These are phyloP conservation scores for Aspergillus arachidicola DNA, from an alignment of 2,329 filamentous ascomycete species.

Conservation along the genomic window DNA sequence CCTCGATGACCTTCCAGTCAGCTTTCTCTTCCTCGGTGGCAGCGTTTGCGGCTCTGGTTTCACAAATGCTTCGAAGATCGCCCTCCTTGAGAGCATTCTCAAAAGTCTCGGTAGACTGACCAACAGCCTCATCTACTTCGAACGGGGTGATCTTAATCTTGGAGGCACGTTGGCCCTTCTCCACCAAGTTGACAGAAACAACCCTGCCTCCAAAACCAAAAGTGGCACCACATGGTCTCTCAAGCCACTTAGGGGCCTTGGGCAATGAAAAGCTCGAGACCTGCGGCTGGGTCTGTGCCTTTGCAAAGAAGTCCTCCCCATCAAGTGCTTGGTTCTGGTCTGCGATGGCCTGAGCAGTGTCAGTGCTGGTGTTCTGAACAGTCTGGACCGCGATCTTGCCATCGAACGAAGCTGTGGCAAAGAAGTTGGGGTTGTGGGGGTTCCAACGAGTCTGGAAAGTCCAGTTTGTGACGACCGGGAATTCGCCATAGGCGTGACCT, in stretches of 20 bases:
- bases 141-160: conserved; percentile 86
- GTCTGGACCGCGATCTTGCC: conserved; percentile 95
- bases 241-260: conserved; percentile 87
- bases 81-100: conserved; percentile 79
- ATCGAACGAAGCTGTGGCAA: conserved; percentile 95
- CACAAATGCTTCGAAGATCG: conserved; percentile 76
- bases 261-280: conserved; percentile 83
- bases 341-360: conserved; percentile 62
- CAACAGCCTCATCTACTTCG: conserved; percentile 81
- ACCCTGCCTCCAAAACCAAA: conserved; percentile 97
- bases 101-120: conserved; percentile 82
- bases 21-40: conserved; percentile 89
- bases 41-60: conserved; percentile 73
- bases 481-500: conserved; percentile 83
- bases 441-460: conserved; percentile 95
- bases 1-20: conserved; percentile 94
- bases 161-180: conserved; percentile 68
- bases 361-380: conserved; percentile 86
- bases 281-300: conserved; percentile 88
- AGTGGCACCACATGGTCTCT: conserved; percentile 79
- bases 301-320: conserved; percentile 94
- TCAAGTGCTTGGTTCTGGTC: conserved; percentile 72
- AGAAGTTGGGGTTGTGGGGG: conserved; percentile 86
- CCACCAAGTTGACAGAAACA: conserved; percentile 67
- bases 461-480: conserved; percentile 98